Evolutionary conservation across 2,329 filamentous ascomycete genomes (phyloP), one percentile per base, ranked within the genome.

Genomic region (Emergomyces pasteurianus): DNA sequence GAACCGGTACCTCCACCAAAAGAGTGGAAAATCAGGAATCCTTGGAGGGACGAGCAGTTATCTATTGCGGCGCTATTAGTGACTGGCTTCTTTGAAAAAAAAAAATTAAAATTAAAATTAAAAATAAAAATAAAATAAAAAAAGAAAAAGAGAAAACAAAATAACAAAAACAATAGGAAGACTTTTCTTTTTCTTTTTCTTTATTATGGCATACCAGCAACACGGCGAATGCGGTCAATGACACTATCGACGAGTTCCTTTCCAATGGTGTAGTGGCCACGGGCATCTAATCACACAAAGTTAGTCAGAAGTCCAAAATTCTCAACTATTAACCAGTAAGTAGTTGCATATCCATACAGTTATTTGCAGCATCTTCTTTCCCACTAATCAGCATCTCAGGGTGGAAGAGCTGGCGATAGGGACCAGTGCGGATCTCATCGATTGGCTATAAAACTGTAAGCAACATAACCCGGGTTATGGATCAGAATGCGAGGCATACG

Each of bases 351-450:
- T 54, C 63, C 77, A 59, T 73, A 82, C 80, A 87, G 75, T 86
- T 86, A 73, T 86, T 87, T 67, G 84, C 83, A 62, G 84, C 84
- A 75, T 87, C 84, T 71, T 87, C 84, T 75, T 86, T 86, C 67
- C 84, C 84, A 71, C 81, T 86, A 67, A 87, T 82, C 75, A 87
- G 76, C 66, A 83, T 75, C 71, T 86, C 84, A 23, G 84, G 84
- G 72, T 86, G 84, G 75, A 86, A 87, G 59, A 87, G 78, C 66
- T 83, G 78, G 66, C 83, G 80, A 75, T 85, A 86, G 65, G 75
- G 66, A 66, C 84, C 84, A 63, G 81, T 85, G 63, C 84, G 81
- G 72, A 87, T 85, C 72, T 87, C 84, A 68, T 87, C 84, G 68
- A 87, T 83, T 54, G 84, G 84, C 77, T 28, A 52, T 50, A 23